Conservation (phyloP, 768 basidiomycete species). For the Leccinum incarnatum region DNA sequence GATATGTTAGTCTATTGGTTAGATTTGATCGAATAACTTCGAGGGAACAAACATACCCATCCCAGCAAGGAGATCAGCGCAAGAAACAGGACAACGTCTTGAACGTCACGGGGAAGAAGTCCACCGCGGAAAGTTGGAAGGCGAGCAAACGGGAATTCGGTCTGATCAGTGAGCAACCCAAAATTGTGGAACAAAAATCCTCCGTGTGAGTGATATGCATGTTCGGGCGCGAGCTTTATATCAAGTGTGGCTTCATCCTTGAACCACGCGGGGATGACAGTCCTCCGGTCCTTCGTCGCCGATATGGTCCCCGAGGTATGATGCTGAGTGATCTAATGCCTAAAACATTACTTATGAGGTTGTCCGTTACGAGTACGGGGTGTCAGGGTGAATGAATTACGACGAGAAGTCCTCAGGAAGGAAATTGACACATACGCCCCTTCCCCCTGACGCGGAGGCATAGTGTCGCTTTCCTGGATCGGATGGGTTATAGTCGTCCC, state of each 20-base stretch:
- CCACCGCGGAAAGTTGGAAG: not conserved
- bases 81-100: not conserved
- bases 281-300: not conserved
- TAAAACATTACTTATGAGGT: not conserved
- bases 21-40: not conserved
- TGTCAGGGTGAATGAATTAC: not conserved
- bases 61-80: not conserved
- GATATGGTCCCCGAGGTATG: not conserved
- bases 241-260: conserved; percentile 11
- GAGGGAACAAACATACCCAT: not conserved
- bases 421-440: not conserved
- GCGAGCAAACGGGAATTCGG: not conserved
- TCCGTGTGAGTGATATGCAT: not conserved
- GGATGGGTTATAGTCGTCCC: conserved; percentile 5
- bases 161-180: not conserved
- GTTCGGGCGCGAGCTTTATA: conserved; percentile 5
- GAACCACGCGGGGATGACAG: conserved; percentile 3
- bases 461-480: not conserved
- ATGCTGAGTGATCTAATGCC: conserved; percentile 1
- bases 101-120: not conserved
- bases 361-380: not conserved
- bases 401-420: not conserved
- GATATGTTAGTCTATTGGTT: not conserved
- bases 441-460: not conserved
- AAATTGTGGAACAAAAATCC: not conserved